Percentiles rank a stretch among this genome's conserved stretches.
Evolutionary conservation across 1,284 basidiomycete genomes (phyloP).

Genomic region (Ceratobasidium sp.): DNA sequence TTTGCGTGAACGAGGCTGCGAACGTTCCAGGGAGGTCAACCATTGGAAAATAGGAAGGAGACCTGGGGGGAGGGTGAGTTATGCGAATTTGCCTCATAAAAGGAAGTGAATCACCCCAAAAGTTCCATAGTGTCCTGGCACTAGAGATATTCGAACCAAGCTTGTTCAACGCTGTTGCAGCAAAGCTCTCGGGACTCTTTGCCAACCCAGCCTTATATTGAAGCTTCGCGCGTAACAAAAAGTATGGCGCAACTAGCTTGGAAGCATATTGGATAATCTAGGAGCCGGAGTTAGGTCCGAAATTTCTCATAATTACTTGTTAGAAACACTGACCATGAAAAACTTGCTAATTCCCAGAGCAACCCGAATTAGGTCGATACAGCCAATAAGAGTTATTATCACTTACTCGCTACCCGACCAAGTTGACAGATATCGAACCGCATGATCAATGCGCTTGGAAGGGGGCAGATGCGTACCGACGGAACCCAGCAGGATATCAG

Average conservation of each 20-base stretch:
- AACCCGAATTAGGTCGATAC: not conserved
- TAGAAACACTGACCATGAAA: conserved; percentile 63
- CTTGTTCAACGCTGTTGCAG: conserved; percentile 62
- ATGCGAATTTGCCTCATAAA: conserved; percentile 13
- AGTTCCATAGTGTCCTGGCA: conserved; percentile 73
- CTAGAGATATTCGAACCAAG: conserved; percentile 66
- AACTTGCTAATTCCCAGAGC: conserved; percentile 63
- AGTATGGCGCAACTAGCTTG: conserved; percentile 70
- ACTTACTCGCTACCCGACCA: conserved; percentile 85
- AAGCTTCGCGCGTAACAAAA: conserved; percentile 69
- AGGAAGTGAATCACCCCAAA: conserved; percentile 66
- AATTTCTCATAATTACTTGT: not conserved
- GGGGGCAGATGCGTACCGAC: conserved; percentile 63
- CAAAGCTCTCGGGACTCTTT: conserved; percentile 58
- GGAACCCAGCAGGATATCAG: conserved; percentile 67
- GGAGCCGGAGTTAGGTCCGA: not conserved
- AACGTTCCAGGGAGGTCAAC: conserved; percentile 74
- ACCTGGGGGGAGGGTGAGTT: conserved; percentile 54
- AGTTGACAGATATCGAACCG: conserved; percentile 74
- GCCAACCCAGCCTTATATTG: conserved; percentile 68
- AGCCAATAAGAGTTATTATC: not conserved
- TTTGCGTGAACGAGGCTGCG: conserved; percentile 68
- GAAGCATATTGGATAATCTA: conserved; percentile 74
- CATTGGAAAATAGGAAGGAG: conserved; percentile 78
- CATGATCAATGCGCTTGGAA: conserved; percentile 70